Evolutionary conservation across 768 basidiomycete genomes (phyloP).

Genomic region (Pholiota microspora): DNA sequence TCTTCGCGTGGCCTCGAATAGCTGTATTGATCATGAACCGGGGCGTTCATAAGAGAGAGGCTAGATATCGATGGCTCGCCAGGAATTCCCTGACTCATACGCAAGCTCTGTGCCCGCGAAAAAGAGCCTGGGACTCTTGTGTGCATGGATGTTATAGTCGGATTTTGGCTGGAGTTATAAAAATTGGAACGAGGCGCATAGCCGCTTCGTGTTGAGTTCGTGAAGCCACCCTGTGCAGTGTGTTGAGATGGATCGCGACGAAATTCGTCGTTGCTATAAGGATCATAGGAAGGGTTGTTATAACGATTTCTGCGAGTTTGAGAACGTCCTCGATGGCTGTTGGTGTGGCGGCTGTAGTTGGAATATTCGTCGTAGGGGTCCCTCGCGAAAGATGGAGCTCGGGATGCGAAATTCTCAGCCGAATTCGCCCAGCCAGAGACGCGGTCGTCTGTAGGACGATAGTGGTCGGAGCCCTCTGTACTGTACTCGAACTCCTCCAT

Average conservation of each 20-base stretch:
- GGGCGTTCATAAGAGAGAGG: background rate
- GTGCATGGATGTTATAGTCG: background rate
- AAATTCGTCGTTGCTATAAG: background rate
- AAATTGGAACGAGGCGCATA: background rate
- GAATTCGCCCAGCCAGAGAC: slow-evolving; percentile 11
- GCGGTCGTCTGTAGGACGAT: slow-evolving; percentile 12
- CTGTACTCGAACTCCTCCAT: slow-evolving; percentile 21
- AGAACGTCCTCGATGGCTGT: background rate
- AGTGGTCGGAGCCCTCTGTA: slow-evolving; percentile 12
- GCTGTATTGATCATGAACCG: background rate
- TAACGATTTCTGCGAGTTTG: background rate
- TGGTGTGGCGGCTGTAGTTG: background rate
- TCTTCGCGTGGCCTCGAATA: background rate
- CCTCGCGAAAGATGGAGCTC: slow-evolving; percentile 3
- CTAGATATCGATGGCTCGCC: background rate
- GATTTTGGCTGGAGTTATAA: background rate
- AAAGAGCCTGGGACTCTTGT: background rate
- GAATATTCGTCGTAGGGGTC: background rate
- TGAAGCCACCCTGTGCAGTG: background rate
- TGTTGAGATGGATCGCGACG: background rate
- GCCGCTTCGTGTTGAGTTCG: background rate
- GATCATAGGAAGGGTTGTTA: background rate
- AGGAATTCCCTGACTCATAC: background rate
- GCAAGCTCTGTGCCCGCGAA: background rate
- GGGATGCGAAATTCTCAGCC: slow-evolving; percentile 3